Percentiles rank a stretch among this genome's conserved stretches.
phyloP scores from a whole-genome alignment of 2,329 filamentous ascomycete species.

The Aspergillus latus region DNA sequence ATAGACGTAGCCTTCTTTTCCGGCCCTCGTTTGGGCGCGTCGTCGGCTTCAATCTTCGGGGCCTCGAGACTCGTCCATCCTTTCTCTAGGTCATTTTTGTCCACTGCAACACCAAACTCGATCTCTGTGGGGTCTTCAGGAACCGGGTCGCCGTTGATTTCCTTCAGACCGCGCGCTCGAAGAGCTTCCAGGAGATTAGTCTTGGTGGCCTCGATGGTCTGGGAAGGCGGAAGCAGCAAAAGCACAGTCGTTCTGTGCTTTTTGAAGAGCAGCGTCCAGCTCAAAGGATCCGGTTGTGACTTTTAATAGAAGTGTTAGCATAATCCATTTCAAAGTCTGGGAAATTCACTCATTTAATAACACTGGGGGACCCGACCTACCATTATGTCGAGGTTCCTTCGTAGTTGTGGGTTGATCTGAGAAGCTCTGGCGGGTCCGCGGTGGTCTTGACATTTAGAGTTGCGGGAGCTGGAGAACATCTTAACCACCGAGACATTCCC shows the following conservation, averaged over 20 bases:
- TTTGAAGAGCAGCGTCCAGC: conserved; percentile 69
- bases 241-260: conserved; percentile 70
- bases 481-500: neutral
- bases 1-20: conserved; percentile 28
- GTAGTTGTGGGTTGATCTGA: conserved; percentile 16
- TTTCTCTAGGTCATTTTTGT: conserved; percentile 50
- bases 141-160: conserved; percentile 40
- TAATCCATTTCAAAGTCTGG: neutral
- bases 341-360: neutral
- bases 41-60: conserved; percentile 26
- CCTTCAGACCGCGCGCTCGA: conserved; percentile 41
- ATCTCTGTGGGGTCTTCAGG: conserved; percentile 45
- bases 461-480: neutral
- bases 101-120: conserved; percentile 49
- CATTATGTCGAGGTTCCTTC: conserved; percentile 16
- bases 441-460: conserved; percentile 6
- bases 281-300: conserved; percentile 43
- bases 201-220: conserved; percentile 59
- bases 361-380: conserved; percentile 7
- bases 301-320: conserved; percentile 6
- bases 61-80: conserved; percentile 50
- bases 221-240: conserved; percentile 62
- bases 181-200: conserved; percentile 60
- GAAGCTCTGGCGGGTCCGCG: conserved; percentile 17
- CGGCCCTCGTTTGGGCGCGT: conserved; percentile 27